phyloP scores from a whole-genome alignment of 352 stramenopile species.

The Globisporangium iwayamae region DNA sequence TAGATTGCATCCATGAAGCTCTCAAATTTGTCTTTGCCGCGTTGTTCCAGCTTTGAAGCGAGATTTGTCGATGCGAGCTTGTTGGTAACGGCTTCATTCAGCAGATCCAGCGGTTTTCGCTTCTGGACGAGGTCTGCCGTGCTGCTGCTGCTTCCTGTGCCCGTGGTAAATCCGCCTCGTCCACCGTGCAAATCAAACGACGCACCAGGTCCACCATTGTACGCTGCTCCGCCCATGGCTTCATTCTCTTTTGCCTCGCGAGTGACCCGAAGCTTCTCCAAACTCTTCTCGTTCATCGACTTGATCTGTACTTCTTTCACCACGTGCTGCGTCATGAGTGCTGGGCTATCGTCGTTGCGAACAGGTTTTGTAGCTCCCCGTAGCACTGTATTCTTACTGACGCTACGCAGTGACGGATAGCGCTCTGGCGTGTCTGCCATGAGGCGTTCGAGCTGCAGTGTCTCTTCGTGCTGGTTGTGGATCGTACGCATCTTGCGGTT shows the following conservation, averaged over 20 bases:
- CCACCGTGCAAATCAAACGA: constrained; percentile 33
- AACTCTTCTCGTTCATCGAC: constrained; percentile 78
- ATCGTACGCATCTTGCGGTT: constrained; percentile 56
- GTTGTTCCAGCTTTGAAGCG: constrained; percentile 26
- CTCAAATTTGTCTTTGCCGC: constrained; percentile 68
- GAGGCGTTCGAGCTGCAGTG: constrained; percentile 78
- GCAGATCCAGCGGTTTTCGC: constrained; percentile 53
- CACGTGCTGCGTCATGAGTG: constrained; percentile 63
- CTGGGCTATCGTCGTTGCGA: constrained; percentile 59
- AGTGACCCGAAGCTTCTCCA: constrained; percentile 79
- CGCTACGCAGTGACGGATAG: constrained; percentile 60
- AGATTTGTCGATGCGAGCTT: constrained; percentile 32
- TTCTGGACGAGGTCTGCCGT: constrained; percentile 47
- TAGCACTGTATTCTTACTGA: constrained; percentile 56
- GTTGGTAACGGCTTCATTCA: constrained; percentile 44
- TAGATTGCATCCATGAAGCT: constrained; percentile 51
- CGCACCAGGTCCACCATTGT: constrained; percentile 18
- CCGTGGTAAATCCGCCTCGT: constrained; percentile 13
- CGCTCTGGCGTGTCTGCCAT: constrained; percentile 48
- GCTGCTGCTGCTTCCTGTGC: constrained; percentile 15
- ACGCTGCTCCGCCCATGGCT: constrained; percentile 21
- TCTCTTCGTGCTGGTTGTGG: constrained; percentile 73
- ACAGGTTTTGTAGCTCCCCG: constrained; percentile 62
- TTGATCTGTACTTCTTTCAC: constrained; percentile 91
- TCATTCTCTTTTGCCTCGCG: constrained; percentile 66